phyloP scores from a whole-genome alignment of 2,329 filamentous ascomycete species.

The Gnomoniopsis sp. region DNA sequence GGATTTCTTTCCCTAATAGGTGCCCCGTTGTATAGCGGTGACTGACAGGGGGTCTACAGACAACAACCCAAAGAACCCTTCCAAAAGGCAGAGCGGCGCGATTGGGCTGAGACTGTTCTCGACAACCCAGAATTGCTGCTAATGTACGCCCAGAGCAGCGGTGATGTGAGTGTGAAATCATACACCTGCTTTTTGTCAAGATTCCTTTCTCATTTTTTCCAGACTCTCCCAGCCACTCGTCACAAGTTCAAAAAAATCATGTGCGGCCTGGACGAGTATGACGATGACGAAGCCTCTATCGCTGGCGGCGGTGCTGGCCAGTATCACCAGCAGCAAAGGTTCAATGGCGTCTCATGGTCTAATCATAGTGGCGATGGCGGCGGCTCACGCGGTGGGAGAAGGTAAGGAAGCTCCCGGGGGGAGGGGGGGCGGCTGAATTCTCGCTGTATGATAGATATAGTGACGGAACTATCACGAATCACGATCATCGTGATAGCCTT shows the following conservation, averaged over 20 bases:
- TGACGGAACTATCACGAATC: not conserved
- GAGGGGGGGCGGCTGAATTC: not conserved
- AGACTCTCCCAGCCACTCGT: constrained; percentile 56
- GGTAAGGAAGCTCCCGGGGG: not conserved
- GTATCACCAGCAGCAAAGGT: constrained; percentile 4
- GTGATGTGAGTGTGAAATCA: constrained; percentile 42
- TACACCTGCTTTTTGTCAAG: not conserved
- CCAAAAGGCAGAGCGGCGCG: constrained; percentile 39
- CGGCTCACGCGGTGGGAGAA: not conserved
- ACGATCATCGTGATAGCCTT: not conserved
- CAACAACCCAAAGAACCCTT: constrained; percentile 35
- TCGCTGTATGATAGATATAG: not conserved
- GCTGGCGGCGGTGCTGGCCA: not conserved
- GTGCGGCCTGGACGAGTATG: constrained; percentile 44
- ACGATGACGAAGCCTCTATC: constrained; percentile 14
- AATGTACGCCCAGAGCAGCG: constrained; percentile 53
- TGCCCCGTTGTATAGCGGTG: not conserved
- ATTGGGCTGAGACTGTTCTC: constrained; percentile 51
- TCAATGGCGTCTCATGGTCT: not conserved
- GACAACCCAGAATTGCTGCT: constrained; percentile 56
- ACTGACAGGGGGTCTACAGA: not conserved
- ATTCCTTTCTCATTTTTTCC: not conserved
- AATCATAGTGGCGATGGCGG: not conserved
- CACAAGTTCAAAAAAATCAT: constrained; percentile 55
- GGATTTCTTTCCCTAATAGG: not conserved